A percentile compares a stretch with the other conserved stretches of the same genome.
These are phyloP conservation scores for Mycena alexandri DNA, from an alignment of 768 basidiomycete species.

Conservation along the genomic window DNA sequence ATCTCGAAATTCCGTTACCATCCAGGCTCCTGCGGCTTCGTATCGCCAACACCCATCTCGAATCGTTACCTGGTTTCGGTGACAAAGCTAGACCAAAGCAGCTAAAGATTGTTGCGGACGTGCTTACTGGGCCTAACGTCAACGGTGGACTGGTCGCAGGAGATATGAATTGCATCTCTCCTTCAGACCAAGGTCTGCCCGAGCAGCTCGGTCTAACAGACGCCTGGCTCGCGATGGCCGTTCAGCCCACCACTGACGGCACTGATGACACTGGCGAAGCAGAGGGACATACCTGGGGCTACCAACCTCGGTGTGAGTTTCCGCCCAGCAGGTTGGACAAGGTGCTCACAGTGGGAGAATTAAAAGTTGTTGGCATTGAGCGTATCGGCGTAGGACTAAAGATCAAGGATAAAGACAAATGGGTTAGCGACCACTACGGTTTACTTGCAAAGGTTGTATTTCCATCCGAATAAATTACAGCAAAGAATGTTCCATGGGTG, in stretches of 20 bases:
- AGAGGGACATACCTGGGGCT: constrained; percentile 68
- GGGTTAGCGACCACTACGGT: constrained; percentile 65
- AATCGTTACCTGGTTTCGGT: constrained; percentile 57
- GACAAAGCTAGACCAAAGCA: constrained; percentile 53
- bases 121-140: constrained; percentile 48
- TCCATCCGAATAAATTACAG: background rate
- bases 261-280: no score
- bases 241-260: background rate
- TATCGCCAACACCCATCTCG: constrained; percentile 65
- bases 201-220: constrained; percentile 56
- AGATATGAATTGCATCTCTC: constrained; percentile 65
- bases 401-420: constrained; percentile 47
- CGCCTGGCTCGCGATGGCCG: constrained; percentile 57
- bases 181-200: constrained; percentile 50
- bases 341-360: constrained; percentile 54
- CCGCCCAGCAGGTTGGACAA: constrained; percentile 60
- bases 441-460: constrained; percentile 48
- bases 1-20: constrained; percentile 53
- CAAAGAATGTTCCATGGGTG: background rate
- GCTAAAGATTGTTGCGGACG: constrained; percentile 50
- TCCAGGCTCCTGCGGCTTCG: constrained; percentile 50
- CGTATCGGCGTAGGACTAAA: constrained; percentile 56
- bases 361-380: constrained; percentile 50
- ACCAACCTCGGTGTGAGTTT: constrained; percentile 52
- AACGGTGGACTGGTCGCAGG: constrained; percentile 60